Percentiles rank a stretch among this genome's conserved stretches.
These are phyloP conservation scores for Sindora glabra DNA, from an alignment of 306 rosid genomes.

Conservation along the genomic window DNA sequence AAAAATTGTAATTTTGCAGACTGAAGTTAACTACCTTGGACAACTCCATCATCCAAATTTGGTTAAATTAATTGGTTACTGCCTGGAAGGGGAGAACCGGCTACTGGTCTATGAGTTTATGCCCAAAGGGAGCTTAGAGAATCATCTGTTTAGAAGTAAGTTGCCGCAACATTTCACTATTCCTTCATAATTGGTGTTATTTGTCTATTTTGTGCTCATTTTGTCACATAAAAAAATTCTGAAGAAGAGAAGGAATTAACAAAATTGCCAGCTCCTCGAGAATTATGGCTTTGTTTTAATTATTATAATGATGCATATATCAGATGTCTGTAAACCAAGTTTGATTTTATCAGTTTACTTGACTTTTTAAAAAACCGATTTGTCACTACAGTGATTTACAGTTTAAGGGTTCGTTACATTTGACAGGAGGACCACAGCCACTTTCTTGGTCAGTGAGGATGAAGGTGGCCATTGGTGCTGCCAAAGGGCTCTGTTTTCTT, in stretches of 20 bases:
- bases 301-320: too few relatives aligned
- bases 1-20: slow-evolving; percentile 43
- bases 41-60: slow-evolving; percentile 83
- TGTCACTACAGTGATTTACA: too few relatives aligned
- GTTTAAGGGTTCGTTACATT: not conserved
- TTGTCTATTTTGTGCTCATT: too few relatives aligned
- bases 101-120: slow-evolving; percentile 91
- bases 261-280: too few relatives aligned
- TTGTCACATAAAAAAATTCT: too few relatives aligned
- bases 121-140: slow-evolving; percentile 95
- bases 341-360: too few relatives aligned
- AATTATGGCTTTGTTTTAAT: too few relatives aligned
- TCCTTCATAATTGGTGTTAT: too few relatives aligned
- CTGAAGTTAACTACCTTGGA: slow-evolving; percentile 91
- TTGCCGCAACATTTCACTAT: not conserved
- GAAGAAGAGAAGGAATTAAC: too few relatives aligned
- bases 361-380: too few relatives aligned
- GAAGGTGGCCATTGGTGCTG: slow-evolving; percentile 92
- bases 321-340: too few relatives aligned
- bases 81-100: slow-evolving; percentile 80
- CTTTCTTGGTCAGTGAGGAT: slow-evolving; percentile 81
- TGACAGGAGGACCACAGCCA: slow-evolving; percentile 85
- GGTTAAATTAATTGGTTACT: slow-evolving; percentile 86
- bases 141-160: slow-evolving; percentile 91
- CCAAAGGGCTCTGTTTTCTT: slow-evolving; percentile 88